These are phyloP conservation scores for Mycena amicta DNA, from an alignment of 768 basidiomycete species.

Conservation along the genomic window DNA sequence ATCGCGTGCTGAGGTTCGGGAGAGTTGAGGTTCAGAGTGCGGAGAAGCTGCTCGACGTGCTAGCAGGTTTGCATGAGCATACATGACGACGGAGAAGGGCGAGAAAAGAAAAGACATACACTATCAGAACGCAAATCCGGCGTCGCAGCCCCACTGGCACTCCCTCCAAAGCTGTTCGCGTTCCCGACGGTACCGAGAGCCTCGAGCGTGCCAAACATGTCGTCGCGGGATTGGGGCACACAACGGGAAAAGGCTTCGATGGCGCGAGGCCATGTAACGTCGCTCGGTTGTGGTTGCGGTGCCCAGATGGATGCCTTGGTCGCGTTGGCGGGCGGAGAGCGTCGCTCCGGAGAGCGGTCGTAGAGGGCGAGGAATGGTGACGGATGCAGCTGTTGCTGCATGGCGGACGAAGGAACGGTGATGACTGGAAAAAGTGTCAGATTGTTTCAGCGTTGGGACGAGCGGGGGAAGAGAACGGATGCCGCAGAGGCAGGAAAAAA, in stretches of 20 bases:
- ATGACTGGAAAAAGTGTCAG: neutral
- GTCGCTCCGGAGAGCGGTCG: neutral
- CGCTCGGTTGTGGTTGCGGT: slow-evolving; percentile 72
- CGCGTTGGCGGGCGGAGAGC: neutral
- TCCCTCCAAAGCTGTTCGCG: slow-evolving; percentile 35
- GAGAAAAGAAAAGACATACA: slow-evolving; percentile 35
- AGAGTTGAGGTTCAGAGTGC: slow-evolving; percentile 78
- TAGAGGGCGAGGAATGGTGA: neutral
- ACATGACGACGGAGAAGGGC: too few relatives aligned
- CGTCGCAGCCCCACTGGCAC: slow-evolving; percentile 8
- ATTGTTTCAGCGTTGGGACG: too few relatives aligned
- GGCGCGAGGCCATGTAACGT: slow-evolving; percentile 67
- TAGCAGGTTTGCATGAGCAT: slow-evolving; percentile 33
- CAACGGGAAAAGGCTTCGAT: slow-evolving; percentile 60
- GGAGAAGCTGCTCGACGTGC: slow-evolving; percentile 82
- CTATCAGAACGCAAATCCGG: slow-evolving; percentile 37
- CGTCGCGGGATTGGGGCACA: slow-evolving; percentile 53
- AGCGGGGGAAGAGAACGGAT: too few relatives aligned
- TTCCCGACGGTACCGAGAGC: slow-evolving; percentile 38
- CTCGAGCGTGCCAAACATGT: slow-evolving; percentile 63
- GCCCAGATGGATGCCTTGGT: slow-evolving; percentile 73
- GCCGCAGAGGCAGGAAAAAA: too few relatives aligned
- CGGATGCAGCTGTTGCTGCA: neutral
- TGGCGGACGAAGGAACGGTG: neutral
- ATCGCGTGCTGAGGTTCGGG: slow-evolving; percentile 56